Evolutionary conservation across 2,329 filamentous ascomycete genomes (phyloP), one percentile per base, ranked within the genome.

Genomic region (Mollisiaceae sp.): DNA sequence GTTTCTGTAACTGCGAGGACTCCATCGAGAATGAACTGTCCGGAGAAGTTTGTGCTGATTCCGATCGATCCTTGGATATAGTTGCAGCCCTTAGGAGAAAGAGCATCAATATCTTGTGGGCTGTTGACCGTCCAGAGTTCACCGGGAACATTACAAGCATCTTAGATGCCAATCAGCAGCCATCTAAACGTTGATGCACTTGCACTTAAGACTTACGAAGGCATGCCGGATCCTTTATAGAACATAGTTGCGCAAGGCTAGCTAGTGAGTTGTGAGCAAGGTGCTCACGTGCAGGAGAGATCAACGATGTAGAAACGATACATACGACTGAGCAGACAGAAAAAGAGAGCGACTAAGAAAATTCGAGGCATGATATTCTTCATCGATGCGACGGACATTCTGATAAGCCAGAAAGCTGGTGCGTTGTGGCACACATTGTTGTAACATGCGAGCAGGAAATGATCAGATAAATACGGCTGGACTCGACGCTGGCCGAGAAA

Each of bases 231-330:
- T 54, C 24, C 8, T 32, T 11, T 27, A 24, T 18, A n/a, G 24
- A 32, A 24, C 50, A 54, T 54, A 24, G 32, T 54, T 54, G 50
- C 24, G 50, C 50, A 54, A 54, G 24, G 27, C 24, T 35, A 54
- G 50, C 50, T 35, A 24, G 18, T 14, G 24, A 12, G 8, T 35
- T 35, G 50, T 54, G n/a, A 54, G 50, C 50, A 32, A 27, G 24
- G 3, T 27, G 22, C 27, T 6, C 45, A 50, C 45, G 45, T 43
- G 41, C 12, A 22, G 22, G 20, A 14, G 1, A 50, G n/a, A 11
- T 32, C 24, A 35, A 27, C 15, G 11, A 54, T 32, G 4, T 14
- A 35, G 45, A 50, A 32, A 32, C 22, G 14, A 5, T 3, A 54
- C 50, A 3, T 54, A 54, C 50, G 14, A 35, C 14, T 18, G 11